A percentile compares a stretch with the other conserved stretches of the same genome.
These are phyloP conservation scores for Phialemoniopsis sp. DNA, from an alignment of 2,329 filamentous ascomycete genomes.

Conservation along the genomic window DNA sequence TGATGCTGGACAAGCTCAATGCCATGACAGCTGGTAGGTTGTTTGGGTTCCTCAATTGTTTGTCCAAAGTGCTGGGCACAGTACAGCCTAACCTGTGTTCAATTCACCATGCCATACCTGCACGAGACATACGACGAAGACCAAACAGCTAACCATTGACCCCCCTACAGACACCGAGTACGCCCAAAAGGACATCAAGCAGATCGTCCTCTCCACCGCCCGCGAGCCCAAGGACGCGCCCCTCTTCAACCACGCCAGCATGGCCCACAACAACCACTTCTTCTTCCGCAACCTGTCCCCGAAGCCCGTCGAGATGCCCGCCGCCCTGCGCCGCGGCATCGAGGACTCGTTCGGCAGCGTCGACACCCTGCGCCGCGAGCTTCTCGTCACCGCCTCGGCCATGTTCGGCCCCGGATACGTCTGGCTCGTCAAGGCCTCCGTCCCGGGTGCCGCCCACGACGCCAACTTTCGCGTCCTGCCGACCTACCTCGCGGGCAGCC, in stretches of 20 bases:
- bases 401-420: constrained; percentile 99
- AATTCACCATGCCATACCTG: too few species aligned
- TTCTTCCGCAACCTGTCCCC: constrained; percentile 62
- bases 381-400: constrained; percentile 73
- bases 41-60: too few species aligned
- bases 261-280: constrained; percentile 88
- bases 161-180: constrained; percentile 53
- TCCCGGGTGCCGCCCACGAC: constrained; percentile 18
- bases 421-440: constrained; percentile 72
- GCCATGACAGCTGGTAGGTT: constrained; percentile 65
- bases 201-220: constrained; percentile 70
- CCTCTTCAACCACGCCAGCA: constrained; percentile 93
- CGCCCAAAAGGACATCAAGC: constrained; percentile 57
- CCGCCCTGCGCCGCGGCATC: constrained; percentile 54
- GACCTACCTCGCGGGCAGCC: constrained; percentile 89
- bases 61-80: not conserved
- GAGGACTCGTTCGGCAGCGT: constrained; percentile 73
- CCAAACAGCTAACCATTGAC: constrained; percentile 7
- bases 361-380: constrained; percentile 75
- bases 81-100: too few species aligned
- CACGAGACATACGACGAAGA: too few species aligned
- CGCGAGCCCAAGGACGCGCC: constrained; percentile 74
- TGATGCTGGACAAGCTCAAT: constrained; percentile 75
- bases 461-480: constrained; percentile 63
- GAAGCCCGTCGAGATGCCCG: constrained; percentile 40